phyloP scores from a whole-genome alignment of 352 stramenopile species.

The Phytophthora niederhauseri region DNA sequence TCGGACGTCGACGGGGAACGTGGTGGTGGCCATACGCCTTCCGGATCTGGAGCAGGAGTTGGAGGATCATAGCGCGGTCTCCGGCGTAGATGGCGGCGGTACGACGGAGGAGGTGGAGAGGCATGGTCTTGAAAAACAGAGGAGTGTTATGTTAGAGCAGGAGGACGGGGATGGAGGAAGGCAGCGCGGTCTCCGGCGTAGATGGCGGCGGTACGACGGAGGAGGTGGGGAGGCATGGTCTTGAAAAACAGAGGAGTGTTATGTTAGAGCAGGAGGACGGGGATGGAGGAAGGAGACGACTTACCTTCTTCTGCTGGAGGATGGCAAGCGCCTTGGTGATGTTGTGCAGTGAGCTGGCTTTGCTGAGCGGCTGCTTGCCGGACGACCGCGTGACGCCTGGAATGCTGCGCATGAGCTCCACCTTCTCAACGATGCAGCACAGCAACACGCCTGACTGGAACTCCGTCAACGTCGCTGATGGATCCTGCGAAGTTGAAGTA shows the following conservation, averaged over 20 bases:
- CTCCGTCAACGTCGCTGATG: slow-evolving; percentile 35
- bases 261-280: not conserved
- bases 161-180: not conserved
- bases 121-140: slow-evolving; percentile 46
- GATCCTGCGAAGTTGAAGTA: slow-evolving; percentile 28
- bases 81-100: slow-evolving; percentile 47
- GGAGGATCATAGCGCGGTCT: slow-evolving; percentile 41
- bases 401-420: slow-evolving; percentile 71
- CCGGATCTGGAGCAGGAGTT: slow-evolving; percentile 51
- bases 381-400: slow-evolving; percentile 46
- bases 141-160: not conserved
- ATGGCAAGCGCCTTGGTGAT: slow-evolving; percentile 69
- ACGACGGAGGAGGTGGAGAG: slow-evolving; percentile 50
- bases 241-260: slow-evolving; percentile 14
- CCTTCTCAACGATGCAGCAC: slow-evolving; percentile 68
- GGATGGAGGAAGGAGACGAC: not conserved
- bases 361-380: slow-evolving; percentile 38
- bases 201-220: slow-evolving; percentile 49
- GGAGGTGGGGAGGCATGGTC: slow-evolving; percentile 56
- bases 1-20: slow-evolving; percentile 12
- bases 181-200: slow-evolving; percentile 39
- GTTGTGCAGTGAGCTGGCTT: slow-evolving; percentile 74
- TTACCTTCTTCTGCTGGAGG: slow-evolving; percentile 68
- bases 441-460: slow-evolving; percentile 70
- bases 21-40: slow-evolving; percentile 48